Conservation (phyloP, 192 early-diverging fungal species). For the Diversispora epigaea region DNA sequence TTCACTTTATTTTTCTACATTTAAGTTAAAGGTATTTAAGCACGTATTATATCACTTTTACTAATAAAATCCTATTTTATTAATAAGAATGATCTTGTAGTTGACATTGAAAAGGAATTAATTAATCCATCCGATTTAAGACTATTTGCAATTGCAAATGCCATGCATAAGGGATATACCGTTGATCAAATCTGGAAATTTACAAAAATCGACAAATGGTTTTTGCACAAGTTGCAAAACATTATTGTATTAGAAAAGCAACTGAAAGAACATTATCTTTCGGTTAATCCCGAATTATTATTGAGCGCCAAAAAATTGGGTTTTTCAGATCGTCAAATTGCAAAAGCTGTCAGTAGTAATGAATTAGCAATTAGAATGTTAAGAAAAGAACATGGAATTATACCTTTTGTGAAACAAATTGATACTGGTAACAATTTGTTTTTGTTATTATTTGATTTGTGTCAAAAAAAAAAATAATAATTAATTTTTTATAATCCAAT, state of each 20-base stretch:
- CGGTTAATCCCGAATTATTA: conserved; percentile 50
- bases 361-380: conserved; percentile 72
- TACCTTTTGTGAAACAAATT: conserved; percentile 90
- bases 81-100: conserved; percentile 23
- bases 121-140: conserved; percentile 90
- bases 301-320: conserved; percentile 80
- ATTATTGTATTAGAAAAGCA: conserved; percentile 74
- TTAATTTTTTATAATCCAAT: not conserved
- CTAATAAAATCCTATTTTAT: not conserved
- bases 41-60: too few species aligned
- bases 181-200: conserved; percentile 89
- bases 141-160: conserved; percentile 95
- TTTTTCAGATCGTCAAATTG: conserved; percentile 91
- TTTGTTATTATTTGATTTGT: not conserved
- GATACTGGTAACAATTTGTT: conserved; percentile 66
- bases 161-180: conserved; percentile 85
- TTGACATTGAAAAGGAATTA: conserved; percentile 84
- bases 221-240: conserved; percentile 89
- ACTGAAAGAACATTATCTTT: conserved; percentile 25
- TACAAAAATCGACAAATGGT: conserved; percentile 96
- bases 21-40: too few species aligned
- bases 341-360: conserved; percentile 46
- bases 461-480: not conserved
- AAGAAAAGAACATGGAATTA: conserved; percentile 74
- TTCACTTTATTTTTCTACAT: not conserved